Base-by-base conservation (phyloP, 352 stramenopile genomes). In the Albugo laibachii region DNA sequence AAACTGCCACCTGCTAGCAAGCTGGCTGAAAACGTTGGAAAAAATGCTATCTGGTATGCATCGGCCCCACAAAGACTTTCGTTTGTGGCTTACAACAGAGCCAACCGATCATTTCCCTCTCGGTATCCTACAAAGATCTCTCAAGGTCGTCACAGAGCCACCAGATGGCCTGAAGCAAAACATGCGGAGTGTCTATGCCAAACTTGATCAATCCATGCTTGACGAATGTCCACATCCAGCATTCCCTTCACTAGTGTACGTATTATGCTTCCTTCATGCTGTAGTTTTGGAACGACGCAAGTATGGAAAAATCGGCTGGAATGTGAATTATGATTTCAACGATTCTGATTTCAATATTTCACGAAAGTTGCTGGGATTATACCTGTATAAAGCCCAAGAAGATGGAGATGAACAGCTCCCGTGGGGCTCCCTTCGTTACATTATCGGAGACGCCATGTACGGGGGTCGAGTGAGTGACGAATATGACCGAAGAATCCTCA, bases 381-480 rank as follows among this genome's bases (percentile, higher is more conserved):
- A 97, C 57, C 56, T 97, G 15, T 83, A 84, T 56, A 97, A 97
- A 58, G 83, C 89, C 16, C 93, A 80, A 53, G 79, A 93, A 14
- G 86, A 96, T 46, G 61, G 68, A 5, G 87, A 96, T 55, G 91
- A 97, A 46, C 74, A 95, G 36, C 56, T 97, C 10, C 91, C 91
- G 6, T 97, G 91, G 91, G 88, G 87, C 0, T 94, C 79, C 6
- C 68, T 96, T 18, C 87, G 89, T 56, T 97, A 97, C 50, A 54
- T 97, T 11, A 97, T 97, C 41, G 92, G 92, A 15, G 91, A 97
- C 56, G 89, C 92, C 19, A 97, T 97, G 91, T 97, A 97, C 65
- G 92, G 92, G 19, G 92, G 92, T 8, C 80, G 92, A 13, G 92
- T 97, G n/a, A 94, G 74, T 15, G 92, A 97, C 52, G 83, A 96